These are phyloP conservation scores for Dichomitus squalens DNA, from an alignment of 1,284 basidiomycete genomes.

Conservation along the genomic window DNA sequence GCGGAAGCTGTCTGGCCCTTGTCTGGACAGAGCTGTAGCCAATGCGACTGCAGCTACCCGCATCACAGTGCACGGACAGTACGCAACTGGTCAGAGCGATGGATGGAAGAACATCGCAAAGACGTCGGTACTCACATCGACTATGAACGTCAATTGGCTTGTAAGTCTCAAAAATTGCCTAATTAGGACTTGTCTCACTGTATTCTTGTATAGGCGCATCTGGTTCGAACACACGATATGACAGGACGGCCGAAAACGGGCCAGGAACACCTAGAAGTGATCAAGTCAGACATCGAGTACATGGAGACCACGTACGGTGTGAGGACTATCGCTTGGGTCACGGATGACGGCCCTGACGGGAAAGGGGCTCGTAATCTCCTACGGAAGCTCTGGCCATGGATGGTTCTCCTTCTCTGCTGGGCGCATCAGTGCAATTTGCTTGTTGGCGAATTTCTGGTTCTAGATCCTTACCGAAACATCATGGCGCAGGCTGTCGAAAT, in stretches of 20 bases:
- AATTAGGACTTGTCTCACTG: background rate
- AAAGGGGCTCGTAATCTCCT: slow-evolving; percentile 21
- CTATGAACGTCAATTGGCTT: slow-evolving; percentile 17
- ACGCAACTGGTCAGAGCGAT: slow-evolving; percentile 33
- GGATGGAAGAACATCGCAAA: slow-evolving; percentile 39
- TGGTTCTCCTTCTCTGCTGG: slow-evolving; percentile 31
- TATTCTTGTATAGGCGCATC: slow-evolving; percentile 18
- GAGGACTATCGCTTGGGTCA: slow-evolving; percentile 21
- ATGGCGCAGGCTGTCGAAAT: slow-evolving; percentile 21
- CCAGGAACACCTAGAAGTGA: slow-evolving; percentile 17
- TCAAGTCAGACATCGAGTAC: slow-evolving; percentile 18
- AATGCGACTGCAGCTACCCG: background rate
- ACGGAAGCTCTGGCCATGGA: slow-evolving; percentile 1
- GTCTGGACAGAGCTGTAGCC: slow-evolving; percentile 21
- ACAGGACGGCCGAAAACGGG: slow-evolving; percentile 24
- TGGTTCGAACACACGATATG: slow-evolving; percentile 22
- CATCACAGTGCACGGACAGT: slow-evolving; percentile 17
- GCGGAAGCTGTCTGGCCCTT: slow-evolving; percentile 21
- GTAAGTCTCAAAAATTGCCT: slow-evolving; percentile 9
- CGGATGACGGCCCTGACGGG: slow-evolving; percentile 27
- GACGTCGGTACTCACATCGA: slow-evolving; percentile 17
- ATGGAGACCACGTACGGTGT: slow-evolving; percentile 9
- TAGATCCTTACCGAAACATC: slow-evolving; percentile 19
- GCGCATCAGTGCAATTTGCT: slow-evolving; percentile 39
- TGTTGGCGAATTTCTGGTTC: slow-evolving; percentile 34